Evolutionary conservation across 306 rosid species (phyloP), one percentile per base, ranked within the genome.

Genomic region (Delonix regia): DNA sequence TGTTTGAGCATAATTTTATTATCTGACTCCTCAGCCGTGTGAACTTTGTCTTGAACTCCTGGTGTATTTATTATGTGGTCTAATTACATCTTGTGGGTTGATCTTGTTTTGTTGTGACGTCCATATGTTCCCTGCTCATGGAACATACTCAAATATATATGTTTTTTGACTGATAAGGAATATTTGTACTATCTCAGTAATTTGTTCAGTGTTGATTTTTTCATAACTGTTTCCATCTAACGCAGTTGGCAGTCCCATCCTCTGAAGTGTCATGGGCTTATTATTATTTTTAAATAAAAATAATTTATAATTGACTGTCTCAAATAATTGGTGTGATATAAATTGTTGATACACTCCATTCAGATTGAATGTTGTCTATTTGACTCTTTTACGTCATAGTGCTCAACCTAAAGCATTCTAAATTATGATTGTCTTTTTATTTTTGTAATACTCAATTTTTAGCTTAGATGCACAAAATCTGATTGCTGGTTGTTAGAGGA

Each of bases 1-100:
- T 76, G 25, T 72, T 66, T 49, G 59, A 33, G 78, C 57, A 71
- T 65, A 63, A 71, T 64, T 44, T 47, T 74, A 53, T 74, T 76
- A 74, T 74, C 76, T 51, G 71, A 61, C 65, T 65, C 52, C 72
- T 79, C 36, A 24, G 24, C 22, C 48, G 42, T 55, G 69, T 25
- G 42, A 64, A 21, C 49, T 52, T 70, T 38, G 30, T 25, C 76
- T 18, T 28, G 33, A 38, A 74, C 78, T 39, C 67, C 19, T 11
- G 41, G 9, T 24, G 42, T 44, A 61, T 60, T 60, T 41, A 36
- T 39, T 27, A 60, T 60, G 3, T 25, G 14, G 70, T 74, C 34
- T 33, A 51, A 52, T 33, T 51, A 51, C 47, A 42, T 62, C 16
- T 61, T 39, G 6, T 22, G 14, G 42, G 49, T 74, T 42, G 27